Evolutionary conservation across 306 rosid genomes (phyloP).

Genomic region (Cicer judaicum): DNA sequence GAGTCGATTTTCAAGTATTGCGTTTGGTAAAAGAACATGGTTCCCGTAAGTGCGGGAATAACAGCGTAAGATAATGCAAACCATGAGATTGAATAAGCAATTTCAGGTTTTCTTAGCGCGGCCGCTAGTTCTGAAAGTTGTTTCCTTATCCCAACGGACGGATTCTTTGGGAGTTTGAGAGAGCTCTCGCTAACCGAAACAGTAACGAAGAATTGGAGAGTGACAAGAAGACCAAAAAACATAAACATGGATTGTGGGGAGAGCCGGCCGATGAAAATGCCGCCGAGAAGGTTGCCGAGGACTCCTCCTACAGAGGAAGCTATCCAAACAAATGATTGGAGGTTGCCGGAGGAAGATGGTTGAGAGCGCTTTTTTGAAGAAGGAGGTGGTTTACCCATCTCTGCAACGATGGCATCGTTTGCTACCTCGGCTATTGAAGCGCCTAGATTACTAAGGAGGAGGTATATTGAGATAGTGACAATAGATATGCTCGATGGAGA

Average conservation of each 20-base stretch:
- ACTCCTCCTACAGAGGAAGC: constrained; percentile 89
- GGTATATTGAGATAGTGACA: constrained; percentile 62
- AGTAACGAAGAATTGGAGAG: constrained; percentile 74
- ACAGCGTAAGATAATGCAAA: constrained; percentile 84
- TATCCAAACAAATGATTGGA: constrained; percentile 91
- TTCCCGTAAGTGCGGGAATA: constrained; percentile 82
- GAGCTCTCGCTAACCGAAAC: constrained; percentile 63
- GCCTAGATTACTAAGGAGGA: constrained; percentile 87
- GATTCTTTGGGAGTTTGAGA: constrained; percentile 64
- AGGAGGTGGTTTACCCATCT: constrained; percentile 63
- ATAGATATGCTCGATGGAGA: constrained; percentile 70
- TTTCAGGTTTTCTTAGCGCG: constrained; percentile 72
- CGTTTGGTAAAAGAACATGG: constrained; percentile 96
- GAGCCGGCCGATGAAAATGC: constrained; percentile 61
- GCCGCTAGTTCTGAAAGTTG: constrained; percentile 65
- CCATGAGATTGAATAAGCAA: constrained; percentile 74
- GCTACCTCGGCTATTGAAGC: constrained; percentile 95
- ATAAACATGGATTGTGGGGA: constrained; percentile 69
- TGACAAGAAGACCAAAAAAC: constrained; percentile 61
- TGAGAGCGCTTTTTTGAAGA: constrained; percentile 53
- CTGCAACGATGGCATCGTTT: constrained; percentile 94
- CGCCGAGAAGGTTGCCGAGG: constrained; percentile 82
- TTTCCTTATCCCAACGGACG: constrained; percentile 63
- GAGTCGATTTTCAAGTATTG: constrained; percentile 70
- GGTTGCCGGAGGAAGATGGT: constrained; percentile 68